phyloP scores from a whole-genome alignment of 352 stramenopile species.

The Pythium periplocum region DNA sequence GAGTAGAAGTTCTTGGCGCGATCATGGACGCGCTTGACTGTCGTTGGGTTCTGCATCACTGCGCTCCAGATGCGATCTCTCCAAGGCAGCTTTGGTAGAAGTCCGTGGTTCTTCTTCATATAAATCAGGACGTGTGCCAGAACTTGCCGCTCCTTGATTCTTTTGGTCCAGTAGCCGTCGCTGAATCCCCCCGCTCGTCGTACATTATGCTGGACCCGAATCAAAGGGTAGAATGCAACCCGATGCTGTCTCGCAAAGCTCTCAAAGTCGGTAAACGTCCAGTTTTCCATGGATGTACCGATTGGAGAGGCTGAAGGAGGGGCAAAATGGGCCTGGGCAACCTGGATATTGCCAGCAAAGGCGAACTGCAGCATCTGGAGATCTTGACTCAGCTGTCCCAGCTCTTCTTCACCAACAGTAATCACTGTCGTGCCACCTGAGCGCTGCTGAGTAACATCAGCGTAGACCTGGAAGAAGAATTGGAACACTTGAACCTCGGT shows the following conservation, averaged over 20 bases:
- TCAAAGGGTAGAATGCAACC: slow-evolving; percentile 47
- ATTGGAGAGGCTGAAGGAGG: slow-evolving; percentile 10
- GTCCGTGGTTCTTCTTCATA: slow-evolving; percentile 32
- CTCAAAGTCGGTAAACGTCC: slow-evolving; percentile 50
- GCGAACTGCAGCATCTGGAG: slow-evolving; percentile 35
- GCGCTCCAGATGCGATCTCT: slow-evolving; percentile 26
- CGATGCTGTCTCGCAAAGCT: slow-evolving; percentile 37
- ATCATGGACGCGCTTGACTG: slow-evolving; percentile 19
- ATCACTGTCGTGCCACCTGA: no score
- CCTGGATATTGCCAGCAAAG: slow-evolving; percentile 38
- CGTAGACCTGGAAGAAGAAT: slow-evolving; percentile 60
- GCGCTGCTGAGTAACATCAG: not conserved
- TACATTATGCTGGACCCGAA: slow-evolving; percentile 44
- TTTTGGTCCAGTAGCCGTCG: slow-evolving; percentile 46
- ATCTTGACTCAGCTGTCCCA: slow-evolving; percentile 31
- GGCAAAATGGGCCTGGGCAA: slow-evolving; percentile 28
- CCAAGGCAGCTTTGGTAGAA: slow-evolving; percentile 26
- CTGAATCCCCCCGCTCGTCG: slow-evolving; percentile 22
- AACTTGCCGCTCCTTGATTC: slow-evolving; percentile 35
- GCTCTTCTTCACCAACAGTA: slow-evolving; percentile 29
- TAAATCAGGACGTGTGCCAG: slow-evolving; percentile 30
- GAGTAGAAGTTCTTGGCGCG: slow-evolving; percentile 36
- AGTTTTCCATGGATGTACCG: slow-evolving; percentile 14
- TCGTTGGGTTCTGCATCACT: slow-evolving; percentile 26
- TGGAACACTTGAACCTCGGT: slow-evolving; percentile 38